Evolutionary conservation across 2,329 filamentous ascomycete species (phyloP), one percentile per base, ranked within the genome.

Genomic region (Microsporum ferrugineum): DNA sequence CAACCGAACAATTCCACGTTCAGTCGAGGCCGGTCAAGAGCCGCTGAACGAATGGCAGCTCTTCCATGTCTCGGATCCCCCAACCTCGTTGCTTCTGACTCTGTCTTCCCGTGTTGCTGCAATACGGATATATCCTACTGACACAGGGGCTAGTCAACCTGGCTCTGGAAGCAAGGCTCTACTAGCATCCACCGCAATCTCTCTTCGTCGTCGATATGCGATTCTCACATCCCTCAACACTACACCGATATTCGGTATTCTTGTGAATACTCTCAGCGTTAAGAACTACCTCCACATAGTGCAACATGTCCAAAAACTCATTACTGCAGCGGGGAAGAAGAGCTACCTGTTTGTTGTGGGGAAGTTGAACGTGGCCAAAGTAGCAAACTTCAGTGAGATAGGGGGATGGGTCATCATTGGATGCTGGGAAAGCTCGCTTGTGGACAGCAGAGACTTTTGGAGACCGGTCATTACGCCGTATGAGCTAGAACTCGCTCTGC

Each of bases 361-460:
- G 62, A 97, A 97, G 73, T 80, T 99, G 31, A 99, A 97, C 70
- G 87, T 91, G 0, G 92, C 91, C 41, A 99, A 99, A 73, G 81
- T 99, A 27, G 94, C 94, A 57, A 99, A 99, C 74, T 99, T 99
- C 75, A 84, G 88, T 62, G 94, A 99, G 73, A 84, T 99, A 3
- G 92, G 91, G 49, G 92, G 91, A 14, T 99, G 94, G 94, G 91
- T 97, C 0, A 91, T 97, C 0, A 89, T 99, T 7, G 92, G 94
- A 1, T 99, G 94, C 75, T 99, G 94, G 94, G 94, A 99, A 76
- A 96, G 91, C 72, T 90, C 88, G 63, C 77, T 97, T 58, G 84
- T 99, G 3, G 92, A 96, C 68, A 90, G 91, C 65, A 88, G 88
- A 62, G 88, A 88, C 5, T 95, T 96, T 70, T 97, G 87, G 81